Evolutionary conservation across 202 grass and related monocot genomes (phyloP).

Genomic region (Bolboschoenoplectus hybrid): DNA sequence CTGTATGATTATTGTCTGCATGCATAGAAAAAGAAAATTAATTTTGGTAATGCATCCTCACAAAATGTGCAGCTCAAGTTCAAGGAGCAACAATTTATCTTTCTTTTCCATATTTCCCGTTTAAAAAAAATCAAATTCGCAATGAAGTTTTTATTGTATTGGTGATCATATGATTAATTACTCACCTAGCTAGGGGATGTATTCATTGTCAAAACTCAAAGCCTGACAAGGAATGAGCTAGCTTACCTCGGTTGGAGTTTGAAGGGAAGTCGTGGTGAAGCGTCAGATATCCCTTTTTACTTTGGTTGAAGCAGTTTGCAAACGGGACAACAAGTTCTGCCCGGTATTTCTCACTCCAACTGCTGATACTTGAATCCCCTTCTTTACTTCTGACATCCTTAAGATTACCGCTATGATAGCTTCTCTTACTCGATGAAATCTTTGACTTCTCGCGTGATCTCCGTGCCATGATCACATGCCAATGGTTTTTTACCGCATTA

Average conservation of each 20-base stretch:
- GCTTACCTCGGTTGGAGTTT: slow-evolving; percentile 27
- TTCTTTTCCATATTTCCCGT: background rate
- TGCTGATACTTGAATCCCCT: slow-evolving; percentile 23
- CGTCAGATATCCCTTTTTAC: background rate
- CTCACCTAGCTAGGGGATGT: background rate
- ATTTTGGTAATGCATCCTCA: background rate
- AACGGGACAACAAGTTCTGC: slow-evolving; percentile 48
- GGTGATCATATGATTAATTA: background rate
- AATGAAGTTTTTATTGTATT: background rate
- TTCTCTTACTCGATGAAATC: slow-evolving; percentile 39
- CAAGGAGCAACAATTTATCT: background rate
- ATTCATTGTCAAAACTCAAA: slow-evolving; percentile 24
- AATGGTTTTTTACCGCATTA: slow-evolving; percentile 99
- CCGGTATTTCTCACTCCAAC: slow-evolving; percentile 57
- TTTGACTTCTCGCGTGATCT: slow-evolving; percentile 61
- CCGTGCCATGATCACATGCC: slow-evolving; percentile 98
- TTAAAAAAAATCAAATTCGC: background rate
- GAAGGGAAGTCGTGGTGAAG: slow-evolving; percentile 9
- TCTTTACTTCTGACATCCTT: slow-evolving; percentile 21
- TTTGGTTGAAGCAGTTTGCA: slow-evolving; percentile 46
- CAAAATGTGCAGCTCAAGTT: no score
- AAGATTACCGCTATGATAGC: slow-evolving; percentile 18
- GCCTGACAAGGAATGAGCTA: background rate
- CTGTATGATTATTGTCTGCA: slow-evolving; percentile 62
- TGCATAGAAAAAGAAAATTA: background rate